Evolutionary conservation across 805 yeast genomes (phyloP).

Genomic region (Kluyveromyces aestuarii): DNA sequence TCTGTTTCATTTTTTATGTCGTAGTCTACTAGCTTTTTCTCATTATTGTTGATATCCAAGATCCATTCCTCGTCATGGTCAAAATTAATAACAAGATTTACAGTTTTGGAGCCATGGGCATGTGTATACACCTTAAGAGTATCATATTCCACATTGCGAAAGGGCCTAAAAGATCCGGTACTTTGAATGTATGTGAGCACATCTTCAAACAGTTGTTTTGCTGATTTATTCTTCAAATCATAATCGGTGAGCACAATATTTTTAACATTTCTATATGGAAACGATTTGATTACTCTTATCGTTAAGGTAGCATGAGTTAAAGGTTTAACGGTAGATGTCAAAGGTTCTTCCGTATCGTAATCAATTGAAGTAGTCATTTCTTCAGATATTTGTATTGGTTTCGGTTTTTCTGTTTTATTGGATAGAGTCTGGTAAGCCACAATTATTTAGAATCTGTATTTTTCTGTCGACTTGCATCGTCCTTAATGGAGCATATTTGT

Average conservation of each 20-base stretch:
- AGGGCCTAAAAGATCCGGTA: slow-evolving; percentile 70
- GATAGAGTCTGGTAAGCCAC: background rate
- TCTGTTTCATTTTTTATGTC: slow-evolving; percentile 86
- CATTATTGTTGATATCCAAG: slow-evolving; percentile 32
- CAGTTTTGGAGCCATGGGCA: slow-evolving; percentile 91
- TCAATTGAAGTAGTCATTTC: slow-evolving; percentile 17
- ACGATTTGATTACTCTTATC: slow-evolving; percentile 79
- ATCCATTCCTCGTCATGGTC: slow-evolving; percentile 74
- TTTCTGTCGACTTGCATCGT: too few species aligned
- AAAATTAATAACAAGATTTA: slow-evolving; percentile 84
- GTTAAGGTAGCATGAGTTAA: slow-evolving; percentile 63
- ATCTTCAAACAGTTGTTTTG: slow-evolving; percentile 49
- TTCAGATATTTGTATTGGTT: too few species aligned
- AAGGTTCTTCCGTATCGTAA: slow-evolving; percentile 53
- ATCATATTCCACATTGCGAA: slow-evolving; percentile 64
- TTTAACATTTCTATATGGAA: slow-evolving; percentile 81
- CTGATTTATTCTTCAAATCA: slow-evolving; percentile 62
- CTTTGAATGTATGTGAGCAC: slow-evolving; percentile 39
- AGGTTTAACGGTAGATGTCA: slow-evolving; percentile 73
- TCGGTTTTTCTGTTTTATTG: background rate
- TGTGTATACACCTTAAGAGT: slow-evolving; percentile 81
- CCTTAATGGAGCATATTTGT: too few species aligned
- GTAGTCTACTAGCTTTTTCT: slow-evolving; percentile 38
- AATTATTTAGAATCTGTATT: too few species aligned
- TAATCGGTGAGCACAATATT: slow-evolving; percentile 61